These are phyloP conservation scores for Isatis lusitanica DNA, from an alignment of 441 rosid species.

Conservation along the genomic window DNA sequence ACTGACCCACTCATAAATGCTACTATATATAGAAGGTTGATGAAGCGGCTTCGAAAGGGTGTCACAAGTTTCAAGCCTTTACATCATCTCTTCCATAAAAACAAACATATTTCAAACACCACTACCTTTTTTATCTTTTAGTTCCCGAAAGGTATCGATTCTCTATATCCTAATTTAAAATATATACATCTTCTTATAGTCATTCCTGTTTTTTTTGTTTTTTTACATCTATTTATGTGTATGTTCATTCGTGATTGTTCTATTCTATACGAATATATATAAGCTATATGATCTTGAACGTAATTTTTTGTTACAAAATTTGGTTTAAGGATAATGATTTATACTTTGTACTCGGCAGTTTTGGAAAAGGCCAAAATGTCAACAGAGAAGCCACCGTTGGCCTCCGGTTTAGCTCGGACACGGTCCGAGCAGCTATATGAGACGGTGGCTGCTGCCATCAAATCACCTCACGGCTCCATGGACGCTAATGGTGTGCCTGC, in stretches of 20 bases:
- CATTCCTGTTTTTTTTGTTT: not conserved
- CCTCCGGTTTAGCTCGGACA: slow-evolving; percentile 57
- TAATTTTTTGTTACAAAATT: not conserved
- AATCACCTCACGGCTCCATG: slow-evolving; percentile 49
- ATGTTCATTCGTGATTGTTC: not conserved
- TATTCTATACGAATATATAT: not conserved
- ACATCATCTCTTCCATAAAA: slow-evolving; percentile 31
- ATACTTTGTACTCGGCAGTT: not conserved
- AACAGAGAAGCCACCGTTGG: slow-evolving; percentile 54
- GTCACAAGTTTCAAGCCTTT: slow-evolving; percentile 37
- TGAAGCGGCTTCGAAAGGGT: slow-evolving; percentile 25
- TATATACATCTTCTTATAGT: slow-evolving; percentile 23
- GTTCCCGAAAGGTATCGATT: slow-evolving; percentile 35
- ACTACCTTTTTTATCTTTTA: slow-evolving; percentile 22
- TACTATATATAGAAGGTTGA: slow-evolving; percentile 36
- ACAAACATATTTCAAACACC: slow-evolving; percentile 33
- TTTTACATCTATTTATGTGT: slow-evolving; percentile 3
- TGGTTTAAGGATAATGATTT: slow-evolving; percentile 7
- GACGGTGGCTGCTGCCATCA: slow-evolving; percentile 62
- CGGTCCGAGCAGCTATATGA: slow-evolving; percentile 82
- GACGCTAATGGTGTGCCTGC: slow-evolving; percentile 38
- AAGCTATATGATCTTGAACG: slow-evolving; percentile 20
- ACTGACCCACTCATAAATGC: slow-evolving; percentile 29
- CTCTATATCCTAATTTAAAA: slow-evolving; percentile 1
- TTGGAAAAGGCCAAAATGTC: slow-evolving; percentile 17